Base-by-base conservation (phyloP, 1,139 yeast species). In the Saccharomyces pastorianus region DNA sequence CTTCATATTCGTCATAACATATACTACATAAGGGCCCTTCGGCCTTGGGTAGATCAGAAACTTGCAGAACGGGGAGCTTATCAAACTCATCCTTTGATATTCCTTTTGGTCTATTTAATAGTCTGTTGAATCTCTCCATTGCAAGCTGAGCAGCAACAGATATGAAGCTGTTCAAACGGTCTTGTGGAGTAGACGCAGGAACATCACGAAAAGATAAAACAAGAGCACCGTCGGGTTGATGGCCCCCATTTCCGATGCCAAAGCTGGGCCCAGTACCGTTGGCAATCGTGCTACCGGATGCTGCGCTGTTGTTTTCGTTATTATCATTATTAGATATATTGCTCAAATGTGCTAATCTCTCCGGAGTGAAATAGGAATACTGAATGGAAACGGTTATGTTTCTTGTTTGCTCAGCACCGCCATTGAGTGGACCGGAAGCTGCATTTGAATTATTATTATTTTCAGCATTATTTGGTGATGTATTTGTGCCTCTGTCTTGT, bases 141-240 rank as follows among this genome's bases (percentile, higher is more conserved):
- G 90, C 90, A 72, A 85, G 77, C 50, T 82, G 83, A 0, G 90
- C 84, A 1, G 90, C 90, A 55, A 84, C 70, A 32, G 85, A 73
- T 11, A 85, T 80, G 56, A 85, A 76, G 56, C 82, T 81, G 34
- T 78, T 76, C 41, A 71, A 56, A 27, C 71, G 64, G 9, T 67
- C 65, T 26, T 66, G 66, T 2, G 71, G 62, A 20, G 71, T 64
- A 4, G 65, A 57, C 2, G 59, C 53, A 1, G 84, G 78, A 51
- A 82, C 82, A 61, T 83, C 83, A 14, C 89, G 88, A 47, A 85
- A 79, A 31, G 84, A 81, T 64, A 85, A 71, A 25, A 56, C 82
- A 74, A 56, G 83, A 20, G 66, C 61, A 7, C 61, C 66, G 47
- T 59, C 61, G 5, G 65, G 65, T 41, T 61, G 54, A 23, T 53